These are phyloP conservation scores for Sporisorium exsertum DNA, from an alignment of 1,284 basidiomycete genomes.

Conservation along the genomic window DNA sequence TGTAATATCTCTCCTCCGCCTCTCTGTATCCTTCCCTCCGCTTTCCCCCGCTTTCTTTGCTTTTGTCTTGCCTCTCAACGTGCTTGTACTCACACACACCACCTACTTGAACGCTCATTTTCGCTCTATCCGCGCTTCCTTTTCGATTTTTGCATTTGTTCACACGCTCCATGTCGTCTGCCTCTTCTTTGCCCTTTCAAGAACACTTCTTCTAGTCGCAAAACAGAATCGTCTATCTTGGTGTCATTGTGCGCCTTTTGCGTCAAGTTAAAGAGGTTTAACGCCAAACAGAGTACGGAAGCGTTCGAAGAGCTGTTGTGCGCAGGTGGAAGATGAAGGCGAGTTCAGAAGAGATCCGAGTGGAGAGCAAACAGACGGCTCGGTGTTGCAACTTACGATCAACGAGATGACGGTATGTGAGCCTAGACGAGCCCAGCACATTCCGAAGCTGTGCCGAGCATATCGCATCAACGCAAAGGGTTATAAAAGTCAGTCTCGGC, in stretches of 20 bases:
- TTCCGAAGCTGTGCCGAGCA: conserved; percentile 33
- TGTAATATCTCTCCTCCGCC: not conserved
- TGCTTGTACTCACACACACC: conserved; percentile 9
- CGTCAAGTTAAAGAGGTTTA: conserved; percentile 56
- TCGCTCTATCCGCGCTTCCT: not conserved
- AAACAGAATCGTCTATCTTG: conserved; percentile 5
- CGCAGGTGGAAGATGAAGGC: not conserved
- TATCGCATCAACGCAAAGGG: not conserved
- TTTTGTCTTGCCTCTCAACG: not conserved
- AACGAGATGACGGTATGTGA: conserved; percentile 58
- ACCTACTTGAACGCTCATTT: not conserved
- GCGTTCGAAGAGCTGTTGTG: conserved; percentile 51
- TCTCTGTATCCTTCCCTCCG: not conserved
- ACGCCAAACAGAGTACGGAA: conserved; percentile 57
- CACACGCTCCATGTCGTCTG: conserved; percentile 1
- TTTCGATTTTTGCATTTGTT: conserved; percentile 6
- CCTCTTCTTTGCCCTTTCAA: conserved; percentile 10
- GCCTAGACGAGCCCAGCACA: conserved; percentile 61
- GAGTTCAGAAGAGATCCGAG: not conserved
- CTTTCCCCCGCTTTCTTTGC: not conserved
- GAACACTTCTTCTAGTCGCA: conserved; percentile 33
- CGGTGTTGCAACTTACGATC: conserved; percentile 30
- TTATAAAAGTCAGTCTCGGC: not conserved
- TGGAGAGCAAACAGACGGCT: not conserved
- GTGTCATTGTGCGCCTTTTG: not conserved